These are phyloP conservation scores for Goffeauzyma gilvescens DNA, from an alignment of 768 basidiomycete genomes.

Conservation along the genomic window DNA sequence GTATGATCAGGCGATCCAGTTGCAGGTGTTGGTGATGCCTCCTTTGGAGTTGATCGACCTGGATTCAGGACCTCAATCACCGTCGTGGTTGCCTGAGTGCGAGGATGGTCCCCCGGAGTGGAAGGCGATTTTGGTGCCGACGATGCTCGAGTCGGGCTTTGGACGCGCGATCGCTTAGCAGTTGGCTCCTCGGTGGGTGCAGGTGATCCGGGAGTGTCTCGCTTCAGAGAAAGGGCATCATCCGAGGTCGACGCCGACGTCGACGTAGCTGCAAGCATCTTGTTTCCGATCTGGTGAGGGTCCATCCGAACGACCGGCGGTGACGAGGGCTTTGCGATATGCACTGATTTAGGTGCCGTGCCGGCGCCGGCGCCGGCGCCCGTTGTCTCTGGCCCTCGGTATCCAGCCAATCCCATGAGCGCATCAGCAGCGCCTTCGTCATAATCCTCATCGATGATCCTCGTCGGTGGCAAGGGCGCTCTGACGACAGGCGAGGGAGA, in stretches of 20 bases:
- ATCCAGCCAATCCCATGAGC: constrained; percentile 49
- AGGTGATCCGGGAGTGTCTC: no score
- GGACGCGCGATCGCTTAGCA: constrained; percentile 1
- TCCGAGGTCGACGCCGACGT: no score
- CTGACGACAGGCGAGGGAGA: constrained; percentile 43
- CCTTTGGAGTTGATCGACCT: not conserved
- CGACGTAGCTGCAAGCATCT: not conserved
- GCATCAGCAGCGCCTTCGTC: constrained; percentile 81
- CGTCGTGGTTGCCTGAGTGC: constrained; percentile 2
- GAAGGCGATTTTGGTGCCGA: not conserved
- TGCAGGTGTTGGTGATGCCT: not conserved
- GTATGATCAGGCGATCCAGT: not conserved
- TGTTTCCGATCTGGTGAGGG: constrained; percentile 6
- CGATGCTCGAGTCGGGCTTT: not conserved
- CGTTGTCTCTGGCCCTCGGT: constrained; percentile 13
- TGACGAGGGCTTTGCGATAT: not conserved
- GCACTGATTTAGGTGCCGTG: not conserved
- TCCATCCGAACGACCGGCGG: constrained; percentile 4
- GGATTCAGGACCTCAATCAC: constrained; percentile 9
- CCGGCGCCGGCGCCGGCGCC: constrained; percentile 3
- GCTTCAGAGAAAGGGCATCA: no score
- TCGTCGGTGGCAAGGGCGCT: constrained; percentile 27
- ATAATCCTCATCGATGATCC: constrained; percentile 76
- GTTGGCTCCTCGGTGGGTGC: not conserved
- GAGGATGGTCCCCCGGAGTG: not conserved